These are phyloP conservation scores for Arachis hypogaea DNA, from an alignment of 306 rosid species.

Conservation along the genomic window DNA sequence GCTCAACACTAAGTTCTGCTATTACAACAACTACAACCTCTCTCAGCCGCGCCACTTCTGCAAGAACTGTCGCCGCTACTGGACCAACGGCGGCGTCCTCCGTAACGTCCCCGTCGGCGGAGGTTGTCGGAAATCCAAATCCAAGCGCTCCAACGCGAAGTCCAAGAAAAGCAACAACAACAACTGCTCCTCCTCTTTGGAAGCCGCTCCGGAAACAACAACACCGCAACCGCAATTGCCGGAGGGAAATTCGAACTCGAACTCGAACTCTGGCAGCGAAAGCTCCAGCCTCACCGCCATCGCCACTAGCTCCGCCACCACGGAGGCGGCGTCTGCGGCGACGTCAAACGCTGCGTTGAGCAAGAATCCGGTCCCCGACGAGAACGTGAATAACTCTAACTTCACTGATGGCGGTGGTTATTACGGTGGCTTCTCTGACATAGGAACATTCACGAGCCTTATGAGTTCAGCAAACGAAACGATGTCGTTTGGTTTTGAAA, in stretches of 20 bases:
- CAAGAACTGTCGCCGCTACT: slow-evolving; percentile 88
- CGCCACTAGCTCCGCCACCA: slow-evolving; percentile 30
- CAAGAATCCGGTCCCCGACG: not conserved
- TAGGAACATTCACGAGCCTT: slow-evolving; percentile 62
- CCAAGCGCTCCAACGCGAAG: slow-evolving; percentile 64
- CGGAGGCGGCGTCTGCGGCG: slow-evolving; percentile 60
- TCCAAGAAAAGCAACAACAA: slow-evolving; percentile 37
- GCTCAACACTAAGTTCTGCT: slow-evolving; percentile 84
- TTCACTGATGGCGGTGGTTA: not conserved
- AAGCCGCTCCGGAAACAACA: not conserved
- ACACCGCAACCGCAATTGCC: slow-evolving; percentile 28
- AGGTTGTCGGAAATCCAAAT: slow-evolving; percentile 75
- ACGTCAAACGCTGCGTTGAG: slow-evolving; percentile 44
- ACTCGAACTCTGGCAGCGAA: slow-evolving; percentile 80
- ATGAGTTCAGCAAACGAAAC: slow-evolving; percentile 50
- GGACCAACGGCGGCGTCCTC: slow-evolving; percentile 97
- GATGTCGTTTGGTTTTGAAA: slow-evolving; percentile 51
- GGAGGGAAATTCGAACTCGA: slow-evolving; percentile 45
- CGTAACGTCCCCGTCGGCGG: slow-evolving; percentile 96
- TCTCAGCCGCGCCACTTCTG: slow-evolving; percentile 98
- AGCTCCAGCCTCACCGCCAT: slow-evolving; percentile 76
- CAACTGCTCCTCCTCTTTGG: slow-evolving; percentile 26
- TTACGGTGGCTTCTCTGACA: slow-evolving; percentile 62
- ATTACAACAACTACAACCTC: slow-evolving; percentile 90
- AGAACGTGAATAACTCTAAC: not conserved